phyloP scores from a whole-genome alignment of 306 rosid species.

The Cicer arietinum region DNA sequence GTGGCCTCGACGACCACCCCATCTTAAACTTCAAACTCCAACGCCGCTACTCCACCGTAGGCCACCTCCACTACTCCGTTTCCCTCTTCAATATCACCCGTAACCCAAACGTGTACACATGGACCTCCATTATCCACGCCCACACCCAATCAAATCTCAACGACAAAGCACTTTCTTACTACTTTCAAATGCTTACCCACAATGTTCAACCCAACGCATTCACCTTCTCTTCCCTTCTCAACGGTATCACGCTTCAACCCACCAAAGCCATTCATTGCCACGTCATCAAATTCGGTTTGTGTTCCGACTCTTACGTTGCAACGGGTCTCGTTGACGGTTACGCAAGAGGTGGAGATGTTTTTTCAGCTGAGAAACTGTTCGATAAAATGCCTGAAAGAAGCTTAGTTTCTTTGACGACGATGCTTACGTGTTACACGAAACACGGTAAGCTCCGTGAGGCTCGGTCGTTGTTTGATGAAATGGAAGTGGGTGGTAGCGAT shows the following conservation, averaged over 20 bases:
- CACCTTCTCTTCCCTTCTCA: conserved; percentile 68
- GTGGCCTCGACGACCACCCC: conserved; percentile 61
- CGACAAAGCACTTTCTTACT: conserved; percentile 58
- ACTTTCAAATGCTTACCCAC: conserved; percentile 59
- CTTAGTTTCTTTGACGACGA: conserved; percentile 66
- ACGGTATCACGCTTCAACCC: conserved; percentile 47
- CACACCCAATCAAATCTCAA: conserved; percentile 59
- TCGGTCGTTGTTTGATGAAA: conserved; percentile 57
- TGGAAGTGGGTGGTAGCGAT: conserved; percentile 31
- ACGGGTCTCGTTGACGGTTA: conserved; percentile 71
- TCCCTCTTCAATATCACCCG: conserved; percentile 63
- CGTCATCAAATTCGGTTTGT: conserved; percentile 53
- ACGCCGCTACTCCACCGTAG: conserved; percentile 74
- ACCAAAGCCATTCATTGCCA: conserved; percentile 64
- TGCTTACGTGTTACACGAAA: conserved; percentile 71
- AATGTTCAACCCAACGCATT: conserved; percentile 70
- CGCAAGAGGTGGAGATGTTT: conserved; percentile 65
- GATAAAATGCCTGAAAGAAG: conserved; percentile 71
- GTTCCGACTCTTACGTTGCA: conserved; percentile 59
- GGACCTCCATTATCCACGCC: conserved; percentile 66
- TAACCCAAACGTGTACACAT: conserved; percentile 63
- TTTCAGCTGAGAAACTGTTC: conserved; percentile 64
- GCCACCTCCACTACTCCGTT: conserved; percentile 72
- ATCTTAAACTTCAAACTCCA: conserved; percentile 84
- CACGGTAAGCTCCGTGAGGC: conserved; percentile 68